Conservation (phyloP, 139 green algal species). For the Chlorella sp. region DNA sequence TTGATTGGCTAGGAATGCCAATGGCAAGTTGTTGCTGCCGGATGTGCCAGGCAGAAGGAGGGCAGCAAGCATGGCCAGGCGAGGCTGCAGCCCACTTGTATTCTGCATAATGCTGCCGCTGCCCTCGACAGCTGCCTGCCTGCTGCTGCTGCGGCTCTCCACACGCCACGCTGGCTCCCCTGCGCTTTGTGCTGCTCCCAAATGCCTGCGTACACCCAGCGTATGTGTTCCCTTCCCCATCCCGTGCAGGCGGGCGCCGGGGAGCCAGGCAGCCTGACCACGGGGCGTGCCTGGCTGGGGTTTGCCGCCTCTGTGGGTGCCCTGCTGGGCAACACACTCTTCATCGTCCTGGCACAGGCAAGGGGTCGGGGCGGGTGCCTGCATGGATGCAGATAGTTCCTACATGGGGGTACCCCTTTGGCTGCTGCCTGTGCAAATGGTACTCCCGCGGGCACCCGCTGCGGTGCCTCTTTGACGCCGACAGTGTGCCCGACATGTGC, state of each 20-base stretch:
- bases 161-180: not conserved
- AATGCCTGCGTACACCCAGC: not conserved
- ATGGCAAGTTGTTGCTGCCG: not conserved
- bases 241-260: conserved; percentile 48
- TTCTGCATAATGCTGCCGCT: too few relatives aligned
- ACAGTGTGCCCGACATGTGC: too few relatives aligned
- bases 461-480: too few relatives aligned
- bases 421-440: not conserved
- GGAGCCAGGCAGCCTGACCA: conserved; percentile 22
- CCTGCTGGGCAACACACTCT: not conserved
- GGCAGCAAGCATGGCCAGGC: too few relatives aligned
- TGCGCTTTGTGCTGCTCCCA: not conserved
- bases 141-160: not conserved
- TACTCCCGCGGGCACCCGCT: not conserved
- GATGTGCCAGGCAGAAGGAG: not conserved
- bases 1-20: not conserved
- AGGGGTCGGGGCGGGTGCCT: not conserved
- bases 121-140: not conserved
- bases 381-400: not conserved
- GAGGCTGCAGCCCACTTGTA: too few relatives aligned
- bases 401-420: not conserved
- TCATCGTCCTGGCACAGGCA: conserved; percentile 20
- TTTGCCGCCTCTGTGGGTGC: conserved; percentile 18
- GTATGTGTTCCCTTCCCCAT: not conserved
- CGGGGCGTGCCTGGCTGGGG: not conserved